Base-by-base conservation (phyloP, 441 rosid species). In the Populus hybrid region DNA sequence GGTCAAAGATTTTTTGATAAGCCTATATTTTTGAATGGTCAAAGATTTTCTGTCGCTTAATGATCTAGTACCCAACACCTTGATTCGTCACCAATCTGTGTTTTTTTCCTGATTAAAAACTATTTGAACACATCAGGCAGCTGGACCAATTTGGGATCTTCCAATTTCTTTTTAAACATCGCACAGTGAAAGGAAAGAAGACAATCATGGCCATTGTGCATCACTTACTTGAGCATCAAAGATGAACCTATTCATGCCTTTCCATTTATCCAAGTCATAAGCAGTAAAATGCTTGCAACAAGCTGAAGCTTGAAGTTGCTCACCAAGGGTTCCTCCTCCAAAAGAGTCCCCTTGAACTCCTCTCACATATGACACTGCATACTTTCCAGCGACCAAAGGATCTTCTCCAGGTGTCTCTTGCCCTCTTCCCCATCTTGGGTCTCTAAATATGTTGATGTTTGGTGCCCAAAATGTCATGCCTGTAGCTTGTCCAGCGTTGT, bases 281-380 rank as follows among this genome's bases (percentile, higher is more conserved):
- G 97, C 97, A 1, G 95, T 91, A 72, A 91, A 93, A 83, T 94
- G 98, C 84, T 94, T 94, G 86, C 98, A 93, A 72, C 99, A 91
- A 80, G 99, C 98, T 5, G 99, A 91, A 64, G 93, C 93, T 85
- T 89, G 93, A 32, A 95, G 97, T 4, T 83, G 85, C 19, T 84
- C 88, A 0, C 82, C 82, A 30, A 85, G 86, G 73, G 80, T 85
- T 32, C 88, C 90, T 67, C 97, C 99, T 53, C 86, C 84, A 71
- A 85, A 89, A 61, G 85, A 76, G 19, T 93, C 97, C 2, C 99
- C 98, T 77, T 93, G 98, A 57, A 93, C 64, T 2, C 98, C 98
- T 82, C 97, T 88, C 28, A 93, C 98, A 80, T 76, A 95, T 3
- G 94, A 85, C 24, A 87, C 90, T 0, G 97, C 89, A 77, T 93